Percentiles rank a stretch among this genome's conserved stretches.
phyloP scores from a whole-genome alignment of 805 yeast genomes.

The Middelhovenomyces tepae region DNA sequence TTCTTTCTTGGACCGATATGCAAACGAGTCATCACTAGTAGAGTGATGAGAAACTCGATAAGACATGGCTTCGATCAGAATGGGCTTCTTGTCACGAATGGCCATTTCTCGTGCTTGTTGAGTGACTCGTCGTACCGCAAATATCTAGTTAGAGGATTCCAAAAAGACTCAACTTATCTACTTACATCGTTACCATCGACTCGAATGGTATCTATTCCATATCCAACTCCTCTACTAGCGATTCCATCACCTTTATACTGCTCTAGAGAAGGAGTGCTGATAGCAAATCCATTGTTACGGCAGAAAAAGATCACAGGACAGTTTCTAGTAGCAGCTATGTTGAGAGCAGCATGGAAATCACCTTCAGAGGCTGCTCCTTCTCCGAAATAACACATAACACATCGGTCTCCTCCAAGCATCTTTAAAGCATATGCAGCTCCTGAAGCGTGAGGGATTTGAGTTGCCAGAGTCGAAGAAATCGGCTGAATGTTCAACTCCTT shows the following conservation, averaged over 20 bases:
- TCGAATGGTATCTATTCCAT: slow-evolving; percentile 29
- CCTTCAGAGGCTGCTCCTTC: slow-evolving; percentile 32
- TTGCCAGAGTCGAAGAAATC: slow-evolving; percentile 27
- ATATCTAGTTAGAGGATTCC: no score
- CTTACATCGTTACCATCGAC: slow-evolving; percentile 31
- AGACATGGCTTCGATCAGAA: slow-evolving; percentile 29
- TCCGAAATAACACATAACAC: slow-evolving; percentile 26
- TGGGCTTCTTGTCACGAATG: slow-evolving; percentile 19
- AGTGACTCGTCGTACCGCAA: slow-evolving; percentile 24
- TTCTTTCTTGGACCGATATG: slow-evolving; percentile 26
- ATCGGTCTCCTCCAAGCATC: slow-evolving; percentile 20
- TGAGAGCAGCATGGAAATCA: slow-evolving; percentile 29
- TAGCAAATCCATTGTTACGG: slow-evolving; percentile 30
- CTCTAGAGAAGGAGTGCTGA: slow-evolving; percentile 26
- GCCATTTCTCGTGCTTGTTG: slow-evolving; percentile 21
- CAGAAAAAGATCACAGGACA: slow-evolving; percentile 28
- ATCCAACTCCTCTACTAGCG: slow-evolving; percentile 27
- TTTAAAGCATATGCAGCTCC: slow-evolving; percentile 31
- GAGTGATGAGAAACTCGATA: slow-evolving; percentile 30
- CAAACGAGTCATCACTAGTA: slow-evolving; percentile 29
- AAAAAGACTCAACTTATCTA: no score
- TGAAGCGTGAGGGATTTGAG: slow-evolving; percentile 30
- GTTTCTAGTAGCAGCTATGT: slow-evolving; percentile 28
- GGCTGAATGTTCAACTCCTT: slow-evolving; percentile 25
- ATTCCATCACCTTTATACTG: slow-evolving; percentile 31